phyloP scores from a whole-genome alignment of 2,329 filamentous ascomycete species.

The Didymella keratinophila region DNA sequence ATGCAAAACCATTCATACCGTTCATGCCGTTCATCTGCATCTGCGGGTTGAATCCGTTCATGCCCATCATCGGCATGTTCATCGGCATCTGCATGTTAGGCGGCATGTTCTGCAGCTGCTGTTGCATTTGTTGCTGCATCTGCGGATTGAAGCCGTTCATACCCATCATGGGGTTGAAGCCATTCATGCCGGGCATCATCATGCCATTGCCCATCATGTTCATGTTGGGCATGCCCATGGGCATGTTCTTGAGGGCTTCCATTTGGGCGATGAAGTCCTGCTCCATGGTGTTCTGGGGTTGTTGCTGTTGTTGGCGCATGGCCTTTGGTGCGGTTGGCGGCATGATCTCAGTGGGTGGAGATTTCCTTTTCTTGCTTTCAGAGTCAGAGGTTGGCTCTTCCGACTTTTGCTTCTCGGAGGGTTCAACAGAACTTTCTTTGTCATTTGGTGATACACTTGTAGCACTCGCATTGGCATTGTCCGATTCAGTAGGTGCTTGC shows the following conservation, averaged over 20 bases:
- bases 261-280: constrained; percentile 56
- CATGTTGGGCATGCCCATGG: constrained; percentile 49
- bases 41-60: constrained; percentile 23
- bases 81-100: constrained; percentile 1
- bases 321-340: constrained; percentile 56
- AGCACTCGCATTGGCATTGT: constrained; percentile 18
- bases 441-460: constrained; percentile 23
- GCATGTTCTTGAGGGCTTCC: constrained; percentile 53
- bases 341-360: constrained; percentile 72
- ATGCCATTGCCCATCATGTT: constrained; percentile 36
- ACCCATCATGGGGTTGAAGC: constrained; percentile 46
- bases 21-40: constrained; percentile 11
- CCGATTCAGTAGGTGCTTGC: constrained; percentile 26
- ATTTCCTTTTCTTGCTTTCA: constrained; percentile 76
- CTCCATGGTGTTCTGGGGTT: constrained; percentile 39
- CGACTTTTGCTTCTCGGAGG: constrained; percentile 11
- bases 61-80: constrained; percentile 24
- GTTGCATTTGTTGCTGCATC: constrained; percentile 21
- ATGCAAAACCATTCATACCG: neutral
- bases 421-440: constrained; percentile 24
- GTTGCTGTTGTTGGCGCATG: constrained; percentile 52
- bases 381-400: constrained; percentile 46
- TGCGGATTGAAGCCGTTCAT: constrained; percentile 13
- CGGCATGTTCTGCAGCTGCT: constrained; percentile 13
- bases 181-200: constrained; percentile 53